phyloP scores from a whole-genome alignment of 345 rosid species.

The Iberis pinnata region DNA sequence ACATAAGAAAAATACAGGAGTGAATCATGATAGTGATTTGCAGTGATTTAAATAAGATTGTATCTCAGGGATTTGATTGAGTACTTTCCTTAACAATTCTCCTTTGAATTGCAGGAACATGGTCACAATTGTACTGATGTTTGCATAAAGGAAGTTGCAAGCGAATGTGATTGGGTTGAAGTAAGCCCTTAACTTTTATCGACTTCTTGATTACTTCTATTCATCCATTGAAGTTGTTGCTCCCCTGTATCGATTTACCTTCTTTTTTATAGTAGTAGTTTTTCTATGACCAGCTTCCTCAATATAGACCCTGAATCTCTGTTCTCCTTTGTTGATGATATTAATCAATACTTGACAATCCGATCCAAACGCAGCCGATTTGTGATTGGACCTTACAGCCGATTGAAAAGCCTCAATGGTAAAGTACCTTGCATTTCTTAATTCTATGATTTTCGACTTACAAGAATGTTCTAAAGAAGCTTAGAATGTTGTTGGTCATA shows the following conservation, averaged over 20 bases:
- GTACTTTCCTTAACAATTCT: no score
- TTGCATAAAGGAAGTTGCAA: conserved; percentile 83
- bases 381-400: conserved; percentile 67
- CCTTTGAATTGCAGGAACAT: conserved; percentile 42
- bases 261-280: background rate
- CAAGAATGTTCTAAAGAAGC: conserved; percentile 58
- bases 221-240: conserved; percentile 12
- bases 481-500: conserved; percentile 56
- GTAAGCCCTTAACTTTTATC: conserved; percentile 45
- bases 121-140: conserved; percentile 61
- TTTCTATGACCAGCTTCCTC: no score
- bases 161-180: conserved; percentile 77
- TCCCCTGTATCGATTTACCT: no score
- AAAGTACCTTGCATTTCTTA: conserved; percentile 9
- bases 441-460: conserved; percentile 20
- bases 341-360: no score
- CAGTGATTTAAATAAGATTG: no score
- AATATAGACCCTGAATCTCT: no score
- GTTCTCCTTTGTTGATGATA: no score
- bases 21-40: no score
- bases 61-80: no score
- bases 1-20: no score
- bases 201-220: no score
- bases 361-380: no score
- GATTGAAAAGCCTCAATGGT: conserved; percentile 63